Conservation (phyloP, 805 yeast species). For the Cyberlindnera suaveolens region DNA sequence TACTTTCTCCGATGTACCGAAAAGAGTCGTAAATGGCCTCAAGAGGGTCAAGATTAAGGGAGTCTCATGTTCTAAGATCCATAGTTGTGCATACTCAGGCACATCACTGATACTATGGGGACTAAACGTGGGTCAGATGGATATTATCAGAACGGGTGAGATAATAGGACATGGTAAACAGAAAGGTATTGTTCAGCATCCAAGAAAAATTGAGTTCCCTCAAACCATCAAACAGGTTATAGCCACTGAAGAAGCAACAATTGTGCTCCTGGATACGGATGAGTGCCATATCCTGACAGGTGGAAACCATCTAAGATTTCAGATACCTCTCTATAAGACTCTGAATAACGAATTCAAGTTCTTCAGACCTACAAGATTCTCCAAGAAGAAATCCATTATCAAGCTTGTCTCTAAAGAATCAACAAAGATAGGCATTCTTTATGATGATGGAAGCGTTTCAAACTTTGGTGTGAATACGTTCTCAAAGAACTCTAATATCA, state of each 20-base stretch:
- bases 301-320: slow-evolving; percentile 50
- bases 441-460: slow-evolving; percentile 48
- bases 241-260: slow-evolving; percentile 65
- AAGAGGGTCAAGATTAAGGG: slow-evolving; percentile 22
- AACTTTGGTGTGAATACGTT: slow-evolving; percentile 27
- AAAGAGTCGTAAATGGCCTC: slow-evolving; percentile 20
- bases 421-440: slow-evolving; percentile 40
- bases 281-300: slow-evolving; percentile 59
- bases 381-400: slow-evolving; percentile 31
- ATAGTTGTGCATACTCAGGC: slow-evolving; percentile 54
- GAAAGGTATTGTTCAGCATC: slow-evolving; percentile 35
- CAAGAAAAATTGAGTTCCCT: slow-evolving; percentile 34
- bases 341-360: slow-evolving; percentile 40
- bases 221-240: slow-evolving; percentile 43
- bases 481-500: slow-evolving; percentile 31
- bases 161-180: slow-evolving; percentile 24
- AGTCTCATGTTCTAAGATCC: slow-evolving; percentile 57
- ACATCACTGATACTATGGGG: slow-evolving; percentile 65
- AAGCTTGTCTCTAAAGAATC: slow-evolving; percentile 34
- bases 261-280: slow-evolving; percentile 50
- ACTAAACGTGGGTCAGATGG: slow-evolving; percentile 76
- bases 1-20: slow-evolving; percentile 24
- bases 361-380: slow-evolving; percentile 47
- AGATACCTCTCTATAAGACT: slow-evolving; percentile 25
- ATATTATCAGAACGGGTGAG: slow-evolving; percentile 34